phyloP scores from a whole-genome alignment of 306 rosid genomes.

The Dryas alaskensis region DNA sequence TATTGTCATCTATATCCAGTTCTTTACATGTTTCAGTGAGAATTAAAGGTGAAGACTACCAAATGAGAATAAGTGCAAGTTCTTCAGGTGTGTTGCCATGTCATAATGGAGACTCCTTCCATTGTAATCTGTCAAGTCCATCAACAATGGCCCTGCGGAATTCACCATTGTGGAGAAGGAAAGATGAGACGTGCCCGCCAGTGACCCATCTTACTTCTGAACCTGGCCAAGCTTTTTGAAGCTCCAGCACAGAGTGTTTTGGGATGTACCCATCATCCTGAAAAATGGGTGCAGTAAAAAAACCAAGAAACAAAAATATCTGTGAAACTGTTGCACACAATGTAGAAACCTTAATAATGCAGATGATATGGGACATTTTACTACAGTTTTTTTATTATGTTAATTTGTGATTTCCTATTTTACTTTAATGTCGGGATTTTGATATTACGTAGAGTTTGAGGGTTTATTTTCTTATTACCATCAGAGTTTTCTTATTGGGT shows the following conservation, averaged over 20 bases:
- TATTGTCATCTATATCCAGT: conserved; percentile 17
- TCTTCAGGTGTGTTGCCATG: conserved; percentile 11
- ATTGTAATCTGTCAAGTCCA: conserved; percentile 66
- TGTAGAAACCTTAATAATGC: neutral
- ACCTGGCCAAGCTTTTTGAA: conserved; percentile 95
- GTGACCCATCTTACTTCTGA: conserved; percentile 99
- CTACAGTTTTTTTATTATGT: too few species aligned
- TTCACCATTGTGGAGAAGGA: conserved; percentile 77
- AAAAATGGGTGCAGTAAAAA: conserved; percentile 4
- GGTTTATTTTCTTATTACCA: too few species aligned
- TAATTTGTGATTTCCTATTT: too few species aligned
- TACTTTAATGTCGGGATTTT: too few species aligned
- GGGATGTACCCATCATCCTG: conserved; percentile 97
- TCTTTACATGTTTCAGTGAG: conserved; percentile 27
- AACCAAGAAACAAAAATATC: neutral
- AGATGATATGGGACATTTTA: too few species aligned
- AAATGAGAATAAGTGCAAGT: conserved; percentile 6
- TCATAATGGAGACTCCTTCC: conserved; percentile 71
- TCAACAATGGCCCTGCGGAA: conserved; percentile 87
- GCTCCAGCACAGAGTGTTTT: conserved; percentile 80
- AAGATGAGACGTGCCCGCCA: conserved; percentile 94
- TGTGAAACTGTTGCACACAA: neutral
- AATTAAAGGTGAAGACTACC: conserved; percentile 17
- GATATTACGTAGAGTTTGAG: too few species aligned
- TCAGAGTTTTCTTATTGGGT: too few species aligned